A percentile compares a stretch with the other conserved stretches of the same genome.
Conservation (phyloP, 805 yeast species). For the Dipodascus geniculatus region DNA sequence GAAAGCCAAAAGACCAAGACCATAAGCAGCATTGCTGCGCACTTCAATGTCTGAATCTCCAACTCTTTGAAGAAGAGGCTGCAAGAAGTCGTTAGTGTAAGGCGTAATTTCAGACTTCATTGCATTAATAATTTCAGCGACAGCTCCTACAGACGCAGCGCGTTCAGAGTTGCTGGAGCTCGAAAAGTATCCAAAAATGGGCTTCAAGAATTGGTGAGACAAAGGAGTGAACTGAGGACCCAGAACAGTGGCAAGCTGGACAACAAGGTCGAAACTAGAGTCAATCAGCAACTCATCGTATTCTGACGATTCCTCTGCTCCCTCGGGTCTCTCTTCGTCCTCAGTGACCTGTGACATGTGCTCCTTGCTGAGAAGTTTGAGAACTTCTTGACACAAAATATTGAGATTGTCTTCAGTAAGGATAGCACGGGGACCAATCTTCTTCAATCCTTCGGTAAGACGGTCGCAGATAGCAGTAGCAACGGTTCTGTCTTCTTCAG, state of each 20-base stretch:
- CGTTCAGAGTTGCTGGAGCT: slow-evolving; percentile 64
- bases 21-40: slow-evolving; percentile 91
- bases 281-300: slow-evolving; percentile 65
- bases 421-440: slow-evolving; percentile 60
- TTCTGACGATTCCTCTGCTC: slow-evolving; percentile 37
- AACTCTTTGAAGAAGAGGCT: slow-evolving; percentile 52
- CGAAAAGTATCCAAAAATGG: slow-evolving; percentile 43
- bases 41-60: slow-evolving; percentile 76
- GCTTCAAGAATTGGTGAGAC: slow-evolving; percentile 60
- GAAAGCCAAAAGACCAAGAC: slow-evolving; percentile 70
- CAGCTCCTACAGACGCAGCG: slow-evolving; percentile 73
- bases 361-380: slow-evolving; percentile 64
- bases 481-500: slow-evolving; percentile 77
- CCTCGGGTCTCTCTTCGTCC: slow-evolving; percentile 41
- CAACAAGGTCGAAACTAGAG: slow-evolving; percentile 75
- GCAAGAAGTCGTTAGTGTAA: slow-evolving; percentile 53
- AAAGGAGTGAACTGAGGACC: slow-evolving; percentile 67
- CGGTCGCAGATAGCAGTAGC: slow-evolving; percentile 69
- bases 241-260: slow-evolving; percentile 62
- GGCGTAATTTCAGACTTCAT: slow-evolving; percentile 52
- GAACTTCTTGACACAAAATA: slow-evolving; percentile 54
- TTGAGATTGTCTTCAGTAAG: slow-evolving; percentile 48
- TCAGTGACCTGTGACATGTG: slow-evolving; percentile 78
- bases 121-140: slow-evolving; percentile 80
- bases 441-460: slow-evolving; percentile 52